These are phyloP conservation scores for Leccinum griseonigrum DNA, from an alignment of 1,284 basidiomycete genomes.

Conservation along the genomic window DNA sequence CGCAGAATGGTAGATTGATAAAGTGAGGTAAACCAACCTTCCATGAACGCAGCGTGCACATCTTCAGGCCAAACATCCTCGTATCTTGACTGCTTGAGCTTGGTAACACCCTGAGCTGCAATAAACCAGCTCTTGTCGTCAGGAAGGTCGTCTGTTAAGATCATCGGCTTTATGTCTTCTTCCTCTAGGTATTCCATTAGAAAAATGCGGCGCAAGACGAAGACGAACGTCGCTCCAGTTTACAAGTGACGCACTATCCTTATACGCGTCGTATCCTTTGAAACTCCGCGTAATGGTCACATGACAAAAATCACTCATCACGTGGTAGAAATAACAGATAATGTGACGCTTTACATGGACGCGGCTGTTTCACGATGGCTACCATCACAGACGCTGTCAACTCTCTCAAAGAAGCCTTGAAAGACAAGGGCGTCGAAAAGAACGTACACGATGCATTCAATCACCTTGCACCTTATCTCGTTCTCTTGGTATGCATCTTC, in stretches of 20 bases:
- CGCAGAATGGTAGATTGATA: background rate
- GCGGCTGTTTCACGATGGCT: conserved; percentile 17
- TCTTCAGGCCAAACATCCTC: conserved; percentile 36
- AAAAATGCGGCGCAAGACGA: conserved; percentile 9
- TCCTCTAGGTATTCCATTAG: conserved; percentile 23
- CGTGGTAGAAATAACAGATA: conserved; percentile 16
- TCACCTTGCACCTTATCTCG: conserved; percentile 30
- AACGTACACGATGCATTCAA: conserved; percentile 25
- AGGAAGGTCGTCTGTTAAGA: conserved; percentile 5
- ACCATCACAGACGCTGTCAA: conserved; percentile 24
- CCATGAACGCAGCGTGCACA: conserved; percentile 37
- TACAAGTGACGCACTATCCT: conserved; percentile 1
- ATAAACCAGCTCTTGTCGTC: conserved; percentile 2
- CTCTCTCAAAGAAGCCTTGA: conserved; percentile 22
- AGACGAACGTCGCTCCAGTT: conserved; percentile 6
- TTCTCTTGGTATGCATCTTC: conserved; percentile 32
- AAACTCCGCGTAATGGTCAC: conserved; percentile 29
- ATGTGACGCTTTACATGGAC: conserved; percentile 11
- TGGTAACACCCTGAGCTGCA: conserved; percentile 4
- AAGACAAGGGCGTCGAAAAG: conserved; percentile 12
- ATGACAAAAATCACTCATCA: conserved; percentile 31
- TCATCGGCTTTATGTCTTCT: conserved; percentile 16
- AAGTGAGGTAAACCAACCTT: conserved; percentile 23
- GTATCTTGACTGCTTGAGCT: conserved; percentile 32
- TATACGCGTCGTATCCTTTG: conserved; percentile 14